A percentile compares a stretch with the other conserved stretches of the same genome.
phyloP scores from a whole-genome alignment of 2,329 filamentous ascomycete genomes.

The Intubia oerlemansii region DNA sequence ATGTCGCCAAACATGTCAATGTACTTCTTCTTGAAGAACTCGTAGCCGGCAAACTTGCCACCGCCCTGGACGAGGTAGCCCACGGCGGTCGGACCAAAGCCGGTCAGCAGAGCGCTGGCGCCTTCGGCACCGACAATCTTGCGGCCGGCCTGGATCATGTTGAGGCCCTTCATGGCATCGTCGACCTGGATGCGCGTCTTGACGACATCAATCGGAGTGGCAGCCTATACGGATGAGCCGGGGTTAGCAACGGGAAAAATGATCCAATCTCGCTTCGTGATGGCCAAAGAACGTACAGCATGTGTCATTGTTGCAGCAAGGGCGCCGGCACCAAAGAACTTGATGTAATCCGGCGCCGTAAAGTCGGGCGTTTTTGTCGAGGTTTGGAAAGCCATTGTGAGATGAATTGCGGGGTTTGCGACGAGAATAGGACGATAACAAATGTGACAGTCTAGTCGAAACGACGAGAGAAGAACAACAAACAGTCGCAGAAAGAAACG shows the following conservation, averaged over 20 bases:
- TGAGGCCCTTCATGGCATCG: slow-evolving; percentile 63
- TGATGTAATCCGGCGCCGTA: slow-evolving; percentile 21
- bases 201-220: slow-evolving; percentile 44
- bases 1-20: slow-evolving; percentile 44
- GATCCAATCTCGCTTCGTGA: not conserved
- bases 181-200: slow-evolving; percentile 87
- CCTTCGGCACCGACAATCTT: slow-evolving; percentile 65
- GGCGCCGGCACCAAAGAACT: slow-evolving; percentile 31
- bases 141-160: slow-evolving; percentile 59
- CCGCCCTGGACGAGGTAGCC: slow-evolving; percentile 82
- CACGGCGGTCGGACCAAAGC: slow-evolving; percentile 66
- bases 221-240: slow-evolving; percentile 16
- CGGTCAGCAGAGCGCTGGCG: slow-evolving; percentile 58
- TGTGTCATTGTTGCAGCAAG: slow-evolving; percentile 29
- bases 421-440: no score
- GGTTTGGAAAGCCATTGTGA: no score
- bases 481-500: no score
- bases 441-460: no score
- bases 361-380: slow-evolving; percentile 18
- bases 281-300: slow-evolving; percentile 16
- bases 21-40: slow-evolving; percentile 82
- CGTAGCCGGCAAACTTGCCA: slow-evolving; percentile 81
- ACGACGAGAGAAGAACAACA: no score
- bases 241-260: no score
- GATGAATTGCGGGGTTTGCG: no score